Conservation (phyloP, 441 rosid species). For the Pelargonium citronellum region DNA sequence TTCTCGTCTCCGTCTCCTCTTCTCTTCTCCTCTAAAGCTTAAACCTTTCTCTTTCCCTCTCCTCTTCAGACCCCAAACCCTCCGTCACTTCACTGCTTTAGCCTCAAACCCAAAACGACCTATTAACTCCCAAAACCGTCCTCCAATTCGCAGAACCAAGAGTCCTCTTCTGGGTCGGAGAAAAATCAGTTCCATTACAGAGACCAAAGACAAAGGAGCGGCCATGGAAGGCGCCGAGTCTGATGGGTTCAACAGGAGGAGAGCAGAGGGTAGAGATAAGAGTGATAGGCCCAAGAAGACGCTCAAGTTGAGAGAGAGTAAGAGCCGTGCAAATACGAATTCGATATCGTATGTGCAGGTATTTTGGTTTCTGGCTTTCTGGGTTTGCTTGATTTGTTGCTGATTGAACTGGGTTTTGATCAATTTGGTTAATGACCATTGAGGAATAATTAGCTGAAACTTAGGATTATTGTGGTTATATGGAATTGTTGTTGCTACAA, state of each 20-base stretch:
- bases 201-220: constrained; percentile 22
- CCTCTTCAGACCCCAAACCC: constrained; percentile 29
- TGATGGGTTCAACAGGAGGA: constrained; percentile 65
- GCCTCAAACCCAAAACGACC: constrained; percentile 38
- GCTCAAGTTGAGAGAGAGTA: constrained; percentile 48
- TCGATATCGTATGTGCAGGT: constrained; percentile 87
- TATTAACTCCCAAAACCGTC: constrained; percentile 32
- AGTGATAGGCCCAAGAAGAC: constrained; percentile 47
- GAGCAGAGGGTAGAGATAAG: constrained; percentile 71
- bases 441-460: too few relatives aligned
- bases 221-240: constrained; percentile 45
- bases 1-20: not conserved
- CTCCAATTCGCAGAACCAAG: constrained; percentile 25
- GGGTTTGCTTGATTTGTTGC: not conserved
- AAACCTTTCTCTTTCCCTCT: constrained; percentile 26
- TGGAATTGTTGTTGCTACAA: too few relatives aligned
- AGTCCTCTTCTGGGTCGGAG: constrained; percentile 25
- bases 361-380: not conserved
- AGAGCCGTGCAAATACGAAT: constrained; percentile 69
- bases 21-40: constrained; percentile 29
- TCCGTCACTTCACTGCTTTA: constrained; percentile 33
- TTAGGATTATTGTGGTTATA: not conserved
- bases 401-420: constrained; percentile 12
- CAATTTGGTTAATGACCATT: not conserved
- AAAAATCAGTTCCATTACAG: constrained; percentile 33